These are phyloP conservation scores for Yamadazyma dendronema DNA, from an alignment of 1,139 yeast genomes.

Conservation along the genomic window DNA sequence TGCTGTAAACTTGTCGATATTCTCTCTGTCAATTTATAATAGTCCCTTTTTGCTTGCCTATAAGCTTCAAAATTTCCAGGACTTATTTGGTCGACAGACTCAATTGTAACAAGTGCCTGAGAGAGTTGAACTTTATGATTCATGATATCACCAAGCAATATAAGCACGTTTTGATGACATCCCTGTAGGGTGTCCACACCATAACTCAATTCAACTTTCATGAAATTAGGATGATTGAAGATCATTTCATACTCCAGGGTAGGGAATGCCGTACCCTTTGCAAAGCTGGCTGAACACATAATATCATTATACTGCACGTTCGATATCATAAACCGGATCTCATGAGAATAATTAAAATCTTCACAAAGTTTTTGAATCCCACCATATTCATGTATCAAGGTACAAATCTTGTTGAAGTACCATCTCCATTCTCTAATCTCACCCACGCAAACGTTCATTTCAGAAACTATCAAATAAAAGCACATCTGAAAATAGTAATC, in stretches of 20 bases:
- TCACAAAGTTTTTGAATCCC: slow-evolving; percentile 36
- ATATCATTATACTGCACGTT: slow-evolving; percentile 24
- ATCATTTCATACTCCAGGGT: slow-evolving; percentile 15
- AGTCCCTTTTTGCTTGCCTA: slow-evolving; percentile 1
- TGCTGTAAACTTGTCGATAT: slow-evolving; percentile 3
- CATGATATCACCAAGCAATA: slow-evolving; percentile 21
- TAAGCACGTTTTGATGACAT: slow-evolving; percentile 23
- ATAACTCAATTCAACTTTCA: slow-evolving; percentile 14
- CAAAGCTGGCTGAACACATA: slow-evolving; percentile 17
- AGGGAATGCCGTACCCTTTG: slow-evolving; percentile 17
- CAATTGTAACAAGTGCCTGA: neutral
- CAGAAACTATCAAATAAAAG: slow-evolving; percentile 23
- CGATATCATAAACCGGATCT: slow-evolving; percentile 21
- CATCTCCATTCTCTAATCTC: slow-evolving; percentile 41
- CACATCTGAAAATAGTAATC: slow-evolving; percentile 19
- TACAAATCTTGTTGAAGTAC: slow-evolving; percentile 27
- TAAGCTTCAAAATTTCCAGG: slow-evolving; percentile 1
- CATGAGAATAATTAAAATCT: slow-evolving; percentile 19
- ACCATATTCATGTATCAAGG: slow-evolving; percentile 51
- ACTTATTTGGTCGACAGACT: neutral
- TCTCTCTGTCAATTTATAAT: slow-evolving; percentile 1
- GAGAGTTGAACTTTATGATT: slow-evolving; percentile 14
- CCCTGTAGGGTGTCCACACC: slow-evolving; percentile 28
- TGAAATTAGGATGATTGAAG: slow-evolving; percentile 10
- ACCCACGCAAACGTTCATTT: slow-evolving; percentile 20